These are phyloP conservation scores for Hansenula lynferdii DNA, from an alignment of 1,139 yeast genomes.

Conservation along the genomic window DNA sequence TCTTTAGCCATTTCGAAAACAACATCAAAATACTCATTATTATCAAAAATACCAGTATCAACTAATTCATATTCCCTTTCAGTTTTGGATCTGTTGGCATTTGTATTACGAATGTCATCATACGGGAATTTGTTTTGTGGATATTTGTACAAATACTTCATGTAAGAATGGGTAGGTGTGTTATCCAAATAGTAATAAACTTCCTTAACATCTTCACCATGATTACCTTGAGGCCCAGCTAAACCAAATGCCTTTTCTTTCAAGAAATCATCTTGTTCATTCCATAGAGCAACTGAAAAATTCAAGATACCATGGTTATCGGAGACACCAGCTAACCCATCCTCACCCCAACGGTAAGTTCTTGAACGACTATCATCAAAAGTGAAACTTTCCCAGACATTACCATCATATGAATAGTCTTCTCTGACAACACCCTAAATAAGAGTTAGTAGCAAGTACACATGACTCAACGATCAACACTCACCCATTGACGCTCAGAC, in stretches of 20 bases:
- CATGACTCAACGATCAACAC: constrained; percentile 6
- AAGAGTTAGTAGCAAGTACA: no score
- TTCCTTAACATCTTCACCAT: constrained; percentile 87
- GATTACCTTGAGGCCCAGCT: constrained; percentile 92
- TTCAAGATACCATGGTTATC: constrained; percentile 82
- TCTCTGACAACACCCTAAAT: constrained; percentile 57
- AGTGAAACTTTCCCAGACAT: constrained; percentile 91
- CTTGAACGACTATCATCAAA: constrained; percentile 84
- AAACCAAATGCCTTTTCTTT: constrained; percentile 88
- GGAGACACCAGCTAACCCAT: constrained; percentile 88
- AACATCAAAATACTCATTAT: constrained; percentile 83
- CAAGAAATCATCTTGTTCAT: constrained; percentile 79
- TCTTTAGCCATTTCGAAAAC: constrained; percentile 91
- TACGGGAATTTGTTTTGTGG: constrained; percentile 87
- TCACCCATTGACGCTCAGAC: constrained; percentile 83
- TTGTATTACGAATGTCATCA: constrained; percentile 66
- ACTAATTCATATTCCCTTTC: constrained; percentile 61
- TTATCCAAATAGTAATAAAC: constrained; percentile 84
- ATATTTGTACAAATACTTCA: constrained; percentile 89
- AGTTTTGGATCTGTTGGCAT: constrained; percentile 55
- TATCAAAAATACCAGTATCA: constrained; percentile 74
- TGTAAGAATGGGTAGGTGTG: constrained; percentile 90
- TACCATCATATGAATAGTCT: constrained; percentile 83
- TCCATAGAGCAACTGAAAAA: constrained; percentile 82
- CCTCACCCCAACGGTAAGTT: constrained; percentile 95